phyloP scores from a whole-genome alignment of 305 asterid species.

The Fraxinus baroniana region DNA sequence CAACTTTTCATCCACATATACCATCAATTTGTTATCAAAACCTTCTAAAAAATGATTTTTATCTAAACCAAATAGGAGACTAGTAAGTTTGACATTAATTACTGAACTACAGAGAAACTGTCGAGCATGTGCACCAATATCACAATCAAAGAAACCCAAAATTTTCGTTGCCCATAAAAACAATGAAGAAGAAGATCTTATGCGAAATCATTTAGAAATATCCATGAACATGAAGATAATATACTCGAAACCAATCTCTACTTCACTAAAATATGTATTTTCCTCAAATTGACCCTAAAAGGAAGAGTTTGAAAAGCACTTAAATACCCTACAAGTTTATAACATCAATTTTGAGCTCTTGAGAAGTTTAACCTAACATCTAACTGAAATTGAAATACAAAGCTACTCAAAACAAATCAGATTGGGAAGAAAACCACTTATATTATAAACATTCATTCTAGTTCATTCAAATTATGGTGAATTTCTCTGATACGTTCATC shows the following conservation, averaged over 20 bases:
- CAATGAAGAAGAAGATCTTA: background rate
- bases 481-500: background rate
- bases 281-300: background rate
- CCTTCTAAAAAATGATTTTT: no score
- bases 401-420: background rate
- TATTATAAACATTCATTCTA: background rate
- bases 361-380: background rate
- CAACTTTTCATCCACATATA: no score
- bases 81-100: background rate
- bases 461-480: background rate
- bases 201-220: background rate
- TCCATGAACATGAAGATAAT: background rate
- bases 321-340: background rate
- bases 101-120: background rate
- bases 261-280: background rate
- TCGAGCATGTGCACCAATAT: no score
- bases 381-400: background rate
- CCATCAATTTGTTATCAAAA: no score
- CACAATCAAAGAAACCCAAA: no score
- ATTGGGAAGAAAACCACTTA: background rate
- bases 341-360: background rate
- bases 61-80: no score
- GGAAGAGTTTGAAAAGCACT: background rate
- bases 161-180: background rate
- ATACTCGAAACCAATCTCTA: background rate